These are phyloP conservation scores for Ambrosia trifida DNA, from an alignment of 129 eudicot species.

Conservation along the genomic window DNA sequence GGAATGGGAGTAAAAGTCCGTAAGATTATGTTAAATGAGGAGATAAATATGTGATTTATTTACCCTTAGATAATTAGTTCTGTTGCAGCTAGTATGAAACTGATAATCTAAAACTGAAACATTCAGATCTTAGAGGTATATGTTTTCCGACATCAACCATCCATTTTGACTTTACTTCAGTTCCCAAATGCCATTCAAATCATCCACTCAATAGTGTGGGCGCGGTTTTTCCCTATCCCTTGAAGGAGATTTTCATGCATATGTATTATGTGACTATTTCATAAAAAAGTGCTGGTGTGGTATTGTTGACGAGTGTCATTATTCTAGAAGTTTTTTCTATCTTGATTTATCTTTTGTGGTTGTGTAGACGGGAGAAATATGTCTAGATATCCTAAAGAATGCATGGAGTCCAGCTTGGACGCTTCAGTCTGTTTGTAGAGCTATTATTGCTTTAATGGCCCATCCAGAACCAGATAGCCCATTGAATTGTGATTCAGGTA, in stretches of 20 bases:
- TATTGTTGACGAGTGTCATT: conserved; percentile 7
- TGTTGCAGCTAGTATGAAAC: neutral
- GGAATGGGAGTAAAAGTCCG: conserved; percentile 5
- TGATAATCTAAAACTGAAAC: neutral
- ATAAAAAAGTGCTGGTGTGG: neutral
- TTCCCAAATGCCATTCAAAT: neutral
- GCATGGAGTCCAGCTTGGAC: conserved; percentile 99
- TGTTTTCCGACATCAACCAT: neutral
- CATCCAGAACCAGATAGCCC: conserved; percentile 99
- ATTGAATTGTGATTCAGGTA: conserved; percentile 96
- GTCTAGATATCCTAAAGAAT: conserved; percentile 95
- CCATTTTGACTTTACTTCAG: neutral
- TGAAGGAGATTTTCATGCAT: neutral
- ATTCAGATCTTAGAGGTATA: neutral
- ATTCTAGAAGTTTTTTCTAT: neutral
- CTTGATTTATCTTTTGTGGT: conserved; percentile 14
- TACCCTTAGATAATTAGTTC: neutral
- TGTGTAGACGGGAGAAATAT: conserved; percentile 92
- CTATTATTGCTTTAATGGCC: conserved; percentile 98
- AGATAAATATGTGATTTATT: conserved; percentile 9
- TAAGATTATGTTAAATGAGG: neutral
- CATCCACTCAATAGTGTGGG: neutral
- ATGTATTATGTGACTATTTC: neutral
- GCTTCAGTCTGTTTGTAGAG: conserved; percentile 93
- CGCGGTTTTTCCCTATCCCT: neutral